Base-by-base conservation (phyloP, 2,329 filamentous ascomycete genomes). In the Xylariales sp. region DNA sequence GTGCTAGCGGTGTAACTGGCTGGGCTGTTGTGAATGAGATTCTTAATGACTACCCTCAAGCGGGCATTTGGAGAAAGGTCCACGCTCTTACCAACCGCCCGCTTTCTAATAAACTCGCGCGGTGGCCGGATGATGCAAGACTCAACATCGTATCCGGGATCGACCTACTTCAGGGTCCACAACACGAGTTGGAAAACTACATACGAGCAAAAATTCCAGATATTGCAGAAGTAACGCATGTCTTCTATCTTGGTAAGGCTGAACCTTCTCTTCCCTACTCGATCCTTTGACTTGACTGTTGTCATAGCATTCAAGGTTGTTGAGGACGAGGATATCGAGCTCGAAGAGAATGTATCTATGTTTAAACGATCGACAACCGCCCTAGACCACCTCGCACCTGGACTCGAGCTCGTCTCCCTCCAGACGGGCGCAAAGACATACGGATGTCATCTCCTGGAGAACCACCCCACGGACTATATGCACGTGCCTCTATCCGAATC, bases 21-120 rank as follows among this genome's bases (percentile, higher is more conserved):
- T 73, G 69, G 69, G 62, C 69, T 6, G 62, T 73, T 37, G 63
- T 67, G 13, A 72, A 70, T 36, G 60, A 66, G 37, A 65, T 72
- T 27, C 52, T 72, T 11, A 52, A 65, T 30, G 64, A 57, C 36
- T 72, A 71, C 41, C 70, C 69, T 4, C 57, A 53, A 16, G 57
- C 61, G n/a, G 59, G 63, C 38, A 55, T 52, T 4, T 73, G 70
- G 47, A 57, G 48, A 17, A 65, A 61, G 23, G 63, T 73, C 5
- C 65, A 66, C 11, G 69, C 68, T 6, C 59, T 72, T 33, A 69
- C 68, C 3, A 73, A 73, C 41, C 56, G 69, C 15, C 66, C 67
- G 3, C 40, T 60, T 28, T 47, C 40, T 12, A 19, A 47, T 11
- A 50, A 56, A 28, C 28, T 45, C n/a, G n/a, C n/a, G n/a, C n/a